These are phyloP conservation scores for Macrophomina pseudophaseolina DNA, from an alignment of 2,329 filamentous ascomycete genomes.

Conservation along the genomic window DNA sequence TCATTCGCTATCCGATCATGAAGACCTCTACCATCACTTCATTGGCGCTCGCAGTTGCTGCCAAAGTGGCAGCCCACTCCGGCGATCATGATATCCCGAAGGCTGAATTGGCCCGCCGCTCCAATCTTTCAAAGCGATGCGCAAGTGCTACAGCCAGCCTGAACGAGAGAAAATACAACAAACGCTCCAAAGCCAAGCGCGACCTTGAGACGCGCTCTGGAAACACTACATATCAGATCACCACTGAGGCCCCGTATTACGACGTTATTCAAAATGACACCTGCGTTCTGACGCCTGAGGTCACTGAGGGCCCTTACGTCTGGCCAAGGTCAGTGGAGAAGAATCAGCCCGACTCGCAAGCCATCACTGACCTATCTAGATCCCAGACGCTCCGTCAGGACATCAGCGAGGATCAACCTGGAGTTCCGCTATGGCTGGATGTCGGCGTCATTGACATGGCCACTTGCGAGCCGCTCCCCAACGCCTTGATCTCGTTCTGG, in stretches of 20 bases:
- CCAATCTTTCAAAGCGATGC: background rate
- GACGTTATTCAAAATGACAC: constrained; percentile 29
- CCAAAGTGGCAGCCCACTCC: background rate
- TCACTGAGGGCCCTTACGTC: constrained; percentile 38
- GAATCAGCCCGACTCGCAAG: too few relatives aligned
- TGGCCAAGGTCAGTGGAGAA: constrained; percentile 16
- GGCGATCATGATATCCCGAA: background rate
- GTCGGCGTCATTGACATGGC: constrained; percentile 48
- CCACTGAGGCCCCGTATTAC: constrained; percentile 28
- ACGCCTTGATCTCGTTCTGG: constrained; percentile 47
- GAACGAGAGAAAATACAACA: constrained; percentile 25
- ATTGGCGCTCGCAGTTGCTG: background rate
- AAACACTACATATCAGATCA: constrained; percentile 27
- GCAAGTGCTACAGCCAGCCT: background rate
- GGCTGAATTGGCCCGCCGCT: background rate
- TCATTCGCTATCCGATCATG: too few relatives aligned
- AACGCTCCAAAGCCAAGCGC: constrained; percentile 15
- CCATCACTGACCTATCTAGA: background rate
- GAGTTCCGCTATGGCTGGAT: constrained; percentile 47
- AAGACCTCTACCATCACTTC: background rate
- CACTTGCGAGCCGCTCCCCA: constrained; percentile 48
- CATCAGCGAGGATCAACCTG: constrained; percentile 43
- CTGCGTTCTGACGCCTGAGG: constrained; percentile 36
- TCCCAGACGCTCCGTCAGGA: constrained; percentile 37
- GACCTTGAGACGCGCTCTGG: background rate